Evolutionary conservation across 768 basidiomycete species (phyloP).

Genomic region (Suillus plorans): DNA sequence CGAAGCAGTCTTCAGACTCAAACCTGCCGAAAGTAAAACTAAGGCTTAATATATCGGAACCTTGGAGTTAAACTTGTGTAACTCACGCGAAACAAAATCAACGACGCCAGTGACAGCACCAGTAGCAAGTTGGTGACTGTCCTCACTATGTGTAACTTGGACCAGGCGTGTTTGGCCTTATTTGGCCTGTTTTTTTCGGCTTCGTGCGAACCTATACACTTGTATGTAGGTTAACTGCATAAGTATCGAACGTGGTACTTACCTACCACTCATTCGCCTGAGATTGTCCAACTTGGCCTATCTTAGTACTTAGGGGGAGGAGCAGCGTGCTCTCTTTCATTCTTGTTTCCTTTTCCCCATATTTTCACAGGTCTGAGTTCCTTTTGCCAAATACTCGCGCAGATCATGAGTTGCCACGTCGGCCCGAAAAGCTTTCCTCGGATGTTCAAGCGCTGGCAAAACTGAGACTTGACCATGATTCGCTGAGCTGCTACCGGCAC

Average conservation of each 20-base stretch:
- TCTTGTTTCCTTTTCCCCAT: background rate
- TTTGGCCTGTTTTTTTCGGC: background rate
- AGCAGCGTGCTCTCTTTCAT: background rate
- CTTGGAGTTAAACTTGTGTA: background rate
- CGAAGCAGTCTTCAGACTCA: slow-evolving; percentile 9
- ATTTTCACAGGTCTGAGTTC: background rate
- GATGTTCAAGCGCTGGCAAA: background rate
- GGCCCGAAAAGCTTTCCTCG: background rate
- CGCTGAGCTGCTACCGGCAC: background rate
- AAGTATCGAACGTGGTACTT: background rate
- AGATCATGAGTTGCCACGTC: background rate
- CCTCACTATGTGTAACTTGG: background rate
- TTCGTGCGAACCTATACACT: background rate
- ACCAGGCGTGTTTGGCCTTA: background rate
- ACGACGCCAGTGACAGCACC: background rate
- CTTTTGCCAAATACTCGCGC: background rate
- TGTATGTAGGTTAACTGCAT: background rate
- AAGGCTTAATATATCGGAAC: background rate
- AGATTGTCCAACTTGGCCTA: background rate
- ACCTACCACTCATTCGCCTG: background rate
- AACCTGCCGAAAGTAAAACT: background rate
- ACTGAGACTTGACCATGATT: background rate
- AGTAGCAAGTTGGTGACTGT: background rate
- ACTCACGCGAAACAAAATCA: background rate
- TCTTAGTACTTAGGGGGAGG: background rate